Evolutionary conservation across 2,329 filamentous ascomycete genomes (phyloP).

Genomic region (Didymellaceae sp.): DNA sequence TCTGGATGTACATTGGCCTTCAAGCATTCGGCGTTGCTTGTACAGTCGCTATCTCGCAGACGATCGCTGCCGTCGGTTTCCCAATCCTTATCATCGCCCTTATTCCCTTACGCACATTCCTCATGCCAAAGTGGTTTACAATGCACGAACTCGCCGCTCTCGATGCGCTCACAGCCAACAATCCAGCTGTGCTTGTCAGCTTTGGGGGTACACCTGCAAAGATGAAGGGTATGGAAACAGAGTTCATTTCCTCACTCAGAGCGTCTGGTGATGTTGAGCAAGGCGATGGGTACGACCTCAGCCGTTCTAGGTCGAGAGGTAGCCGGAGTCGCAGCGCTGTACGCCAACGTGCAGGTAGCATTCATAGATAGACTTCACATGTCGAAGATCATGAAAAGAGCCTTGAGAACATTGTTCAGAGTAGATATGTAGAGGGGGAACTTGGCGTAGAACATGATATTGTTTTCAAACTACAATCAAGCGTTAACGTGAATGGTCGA

Average conservation of each 20-base stretch:
- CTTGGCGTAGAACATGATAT: no score
- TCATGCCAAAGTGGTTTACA: constrained; percentile 59
- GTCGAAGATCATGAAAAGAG: no score
- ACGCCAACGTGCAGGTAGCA: constrained; percentile 33
- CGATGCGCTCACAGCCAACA: constrained; percentile 60
- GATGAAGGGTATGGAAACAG: constrained; percentile 37
- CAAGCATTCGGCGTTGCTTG: constrained; percentile 58
- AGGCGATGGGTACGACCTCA: not conserved
- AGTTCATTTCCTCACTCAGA: constrained; percentile 24
- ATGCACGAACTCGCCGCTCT: constrained; percentile 56
- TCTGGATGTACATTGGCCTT: constrained; percentile 57
- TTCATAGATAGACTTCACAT: constrained; percentile 13
- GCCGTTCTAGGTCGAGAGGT: constrained; percentile 8
- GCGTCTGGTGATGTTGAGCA: constrained; percentile 19
- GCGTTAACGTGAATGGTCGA: no score
- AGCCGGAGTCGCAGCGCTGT: constrained; percentile 24
- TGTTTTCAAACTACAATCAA: no score
- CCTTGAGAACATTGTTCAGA: no score
- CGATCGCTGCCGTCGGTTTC: constrained; percentile 63
- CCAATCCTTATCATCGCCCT: constrained; percentile 62
- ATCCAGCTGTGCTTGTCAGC: constrained; percentile 59
- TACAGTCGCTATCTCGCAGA: constrained; percentile 63
- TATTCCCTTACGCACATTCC: constrained; percentile 60
- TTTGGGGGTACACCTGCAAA: constrained; percentile 55
- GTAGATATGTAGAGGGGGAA: no score